A percentile compares a stretch with the other conserved stretches of the same genome.
phyloP scores from a whole-genome alignment of 805 yeast species.

The Hyphopichia homilentoma region DNA sequence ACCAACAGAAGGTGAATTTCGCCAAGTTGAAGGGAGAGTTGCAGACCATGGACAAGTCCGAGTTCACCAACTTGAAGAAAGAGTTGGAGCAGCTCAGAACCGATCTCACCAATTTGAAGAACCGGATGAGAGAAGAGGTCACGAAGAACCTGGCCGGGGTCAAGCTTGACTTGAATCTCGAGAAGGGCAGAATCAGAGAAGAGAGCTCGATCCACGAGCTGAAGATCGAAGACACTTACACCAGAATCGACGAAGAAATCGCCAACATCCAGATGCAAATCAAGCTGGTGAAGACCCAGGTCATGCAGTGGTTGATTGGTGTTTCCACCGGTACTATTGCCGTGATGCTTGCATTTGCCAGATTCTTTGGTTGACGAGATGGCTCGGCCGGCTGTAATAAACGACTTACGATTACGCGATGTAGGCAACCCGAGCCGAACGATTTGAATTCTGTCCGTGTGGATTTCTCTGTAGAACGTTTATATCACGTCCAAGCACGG shows the following conservation, averaged over 20 bases:
- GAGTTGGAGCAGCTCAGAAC: slow-evolving; percentile 84
- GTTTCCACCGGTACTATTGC: slow-evolving; percentile 98
- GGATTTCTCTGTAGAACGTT: neutral
- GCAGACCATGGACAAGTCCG: slow-evolving; percentile 82
- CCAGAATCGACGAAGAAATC: slow-evolving; percentile 92
- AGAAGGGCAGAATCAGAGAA: slow-evolving; percentile 93
- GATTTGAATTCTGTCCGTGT: neutral
- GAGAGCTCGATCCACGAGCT: slow-evolving; percentile 90
- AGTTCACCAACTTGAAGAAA: slow-evolving; percentile 73
- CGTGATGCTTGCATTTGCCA: slow-evolving; percentile 82
- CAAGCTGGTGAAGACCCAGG: slow-evolving; percentile 93
- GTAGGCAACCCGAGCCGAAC: neutral
- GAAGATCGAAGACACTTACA: slow-evolving; percentile 91
- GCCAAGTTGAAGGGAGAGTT: slow-evolving; percentile 91
- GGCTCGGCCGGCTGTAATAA: neutral
- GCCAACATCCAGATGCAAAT: slow-evolving; percentile 94
- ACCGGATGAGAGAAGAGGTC: slow-evolving; percentile 84
- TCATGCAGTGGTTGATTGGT: slow-evolving; percentile 97
- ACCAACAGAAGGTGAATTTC: slow-evolving; percentile 95
- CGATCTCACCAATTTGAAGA: slow-evolving; percentile 82
- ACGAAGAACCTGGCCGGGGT: slow-evolving; percentile 88
- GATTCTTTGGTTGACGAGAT: slow-evolving; percentile 69
- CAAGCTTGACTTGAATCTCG: slow-evolving; percentile 83
- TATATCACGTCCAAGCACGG: no score
- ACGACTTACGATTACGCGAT: neutral